A percentile compares a stretch with the other conserved stretches of the same genome.
These are phyloP conservation scores for Candida andamanensis DNA, from an alignment of 805 yeast genomes.

Conservation along the genomic window DNA sequence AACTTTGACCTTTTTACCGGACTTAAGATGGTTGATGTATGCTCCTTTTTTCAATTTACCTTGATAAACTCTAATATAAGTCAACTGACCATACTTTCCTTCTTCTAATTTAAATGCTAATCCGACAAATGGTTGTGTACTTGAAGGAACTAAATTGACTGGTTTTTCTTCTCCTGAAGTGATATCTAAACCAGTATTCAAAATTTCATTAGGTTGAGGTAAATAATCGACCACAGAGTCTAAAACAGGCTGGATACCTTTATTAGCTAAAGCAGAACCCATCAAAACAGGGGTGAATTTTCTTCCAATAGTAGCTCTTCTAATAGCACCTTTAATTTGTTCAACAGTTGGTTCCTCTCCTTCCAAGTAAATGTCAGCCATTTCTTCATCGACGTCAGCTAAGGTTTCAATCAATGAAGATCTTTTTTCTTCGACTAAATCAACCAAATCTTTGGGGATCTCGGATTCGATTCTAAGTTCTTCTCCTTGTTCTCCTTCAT, in stretches of 20 bases:
- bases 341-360: slow-evolving; percentile 82
- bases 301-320: slow-evolving; percentile 93
- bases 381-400: slow-evolving; percentile 97
- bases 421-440: slow-evolving; percentile 86
- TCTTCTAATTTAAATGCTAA: slow-evolving; percentile 98
- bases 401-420: slow-evolving; percentile 80
- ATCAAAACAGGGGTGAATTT: slow-evolving; percentile 98
- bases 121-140: slow-evolving; percentile 81
- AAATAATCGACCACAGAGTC: slow-evolving; percentile 94
- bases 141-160: slow-evolving; percentile 68
- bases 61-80: slow-evolving; percentile 95
- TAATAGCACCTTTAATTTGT: slow-evolving; percentile 83
- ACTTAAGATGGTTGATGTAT: slow-evolving; percentile 80
- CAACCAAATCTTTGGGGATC: slow-evolving; percentile 76
- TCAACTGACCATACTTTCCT: slow-evolving; percentile 96
- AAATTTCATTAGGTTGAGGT: slow-evolving; percentile 91
- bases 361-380: slow-evolving; percentile 87
- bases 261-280: slow-evolving; percentile 98
- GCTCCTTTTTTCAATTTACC: slow-evolving; percentile 90
- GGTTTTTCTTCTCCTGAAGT: slow-evolving; percentile 55
- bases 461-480: slow-evolving; percentile 50
- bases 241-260: slow-evolving; percentile 90
- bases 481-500: slow-evolving; percentile 91
- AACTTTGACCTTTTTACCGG: slow-evolving; percentile 90
- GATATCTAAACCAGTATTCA: slow-evolving; percentile 84